phyloP scores from a whole-genome alignment of 805 yeast species.

The Cyberlindnera bimundalis region DNA sequence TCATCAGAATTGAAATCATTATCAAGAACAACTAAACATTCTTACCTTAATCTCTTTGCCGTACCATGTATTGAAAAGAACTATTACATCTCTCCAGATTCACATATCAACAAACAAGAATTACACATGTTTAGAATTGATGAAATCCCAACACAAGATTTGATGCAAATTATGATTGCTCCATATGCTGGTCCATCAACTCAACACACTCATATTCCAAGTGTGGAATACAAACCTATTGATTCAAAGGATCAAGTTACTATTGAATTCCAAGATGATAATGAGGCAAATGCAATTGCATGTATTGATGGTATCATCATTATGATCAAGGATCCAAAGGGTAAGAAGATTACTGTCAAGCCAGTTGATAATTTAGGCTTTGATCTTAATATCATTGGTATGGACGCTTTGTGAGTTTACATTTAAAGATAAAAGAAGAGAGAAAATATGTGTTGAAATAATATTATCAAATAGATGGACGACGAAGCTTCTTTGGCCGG shows the following conservation, averaged over 20 bases:
- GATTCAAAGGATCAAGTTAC: conserved; percentile 5
- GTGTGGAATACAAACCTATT: conserved; percentile 11
- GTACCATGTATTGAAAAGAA: conserved; percentile 21
- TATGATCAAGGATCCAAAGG: conserved; percentile 18
- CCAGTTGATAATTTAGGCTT: conserved; percentile 5
- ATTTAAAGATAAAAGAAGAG: no score
- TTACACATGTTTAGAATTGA: conserved; percentile 20
- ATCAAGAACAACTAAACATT: conserved; percentile 6
- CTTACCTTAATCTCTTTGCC: conserved; percentile 17
- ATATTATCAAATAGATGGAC: conserved; percentile 6
- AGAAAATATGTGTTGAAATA: no score
- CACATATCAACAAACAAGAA: conserved; percentile 13
- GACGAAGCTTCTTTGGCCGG: conserved; percentile 10
- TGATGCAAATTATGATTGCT: conserved; percentile 11
- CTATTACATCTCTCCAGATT: conserved; percentile 26
- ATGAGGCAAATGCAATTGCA: conserved; percentile 13
- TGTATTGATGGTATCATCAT: conserved; percentile 26
- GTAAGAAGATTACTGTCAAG: conserved; percentile 17
- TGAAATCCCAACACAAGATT: conserved; percentile 11
- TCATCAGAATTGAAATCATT: neutral
- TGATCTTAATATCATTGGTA: conserved; percentile 13
- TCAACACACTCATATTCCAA: conserved; percentile 11
- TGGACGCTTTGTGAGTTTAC: conserved; percentile 3
- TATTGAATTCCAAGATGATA: conserved; percentile 15
- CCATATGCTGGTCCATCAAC: conserved; percentile 22